Conservation (phyloP, 148 eudicot species). For the Nepenthes mirabilis region DNA sequence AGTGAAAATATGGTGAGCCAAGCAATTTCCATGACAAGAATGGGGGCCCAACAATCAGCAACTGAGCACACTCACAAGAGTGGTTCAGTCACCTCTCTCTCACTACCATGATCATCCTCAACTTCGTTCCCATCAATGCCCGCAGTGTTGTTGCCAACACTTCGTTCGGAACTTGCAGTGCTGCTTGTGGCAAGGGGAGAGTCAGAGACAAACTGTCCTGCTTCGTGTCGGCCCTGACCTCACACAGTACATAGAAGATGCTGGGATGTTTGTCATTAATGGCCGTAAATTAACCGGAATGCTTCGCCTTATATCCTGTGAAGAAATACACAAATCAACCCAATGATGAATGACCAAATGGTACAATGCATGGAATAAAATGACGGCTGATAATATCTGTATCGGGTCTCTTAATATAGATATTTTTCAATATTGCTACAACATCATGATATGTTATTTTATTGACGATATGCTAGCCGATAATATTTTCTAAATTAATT, state of each 20-base stretch:
- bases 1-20: too few relatives aligned
- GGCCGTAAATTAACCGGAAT: slow-evolving; percentile 85
- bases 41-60: neutral
- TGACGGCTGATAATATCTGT: too few relatives aligned
- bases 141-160: slow-evolving; percentile 61
- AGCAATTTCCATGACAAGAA: neutral
- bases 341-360: neutral
- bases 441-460: too few relatives aligned
- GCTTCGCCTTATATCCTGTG: slow-evolving; percentile 79
- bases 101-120: slow-evolving; percentile 55
- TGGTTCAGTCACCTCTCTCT: slow-evolving; percentile 15
- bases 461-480: too few relatives aligned
- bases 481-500: too few relatives aligned
- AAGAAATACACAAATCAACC: neutral
- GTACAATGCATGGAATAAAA: neutral
- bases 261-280: slow-evolving; percentile 93
- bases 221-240: slow-evolving; percentile 70
- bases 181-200: slow-evolving; percentile 99
- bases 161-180: slow-evolving; percentile 79
- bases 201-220: slow-evolving; percentile 66
- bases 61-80: neutral
- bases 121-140: slow-evolving; percentile 43
- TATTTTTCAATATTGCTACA: too few relatives aligned
- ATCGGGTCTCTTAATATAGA: too few relatives aligned
- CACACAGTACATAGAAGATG: slow-evolving; percentile 97